Percentiles rank a stretch among this genome's conserved stretches.
Conservation (phyloP, 164 flowering plant species). For the Cinnamomum chago region DNA sequence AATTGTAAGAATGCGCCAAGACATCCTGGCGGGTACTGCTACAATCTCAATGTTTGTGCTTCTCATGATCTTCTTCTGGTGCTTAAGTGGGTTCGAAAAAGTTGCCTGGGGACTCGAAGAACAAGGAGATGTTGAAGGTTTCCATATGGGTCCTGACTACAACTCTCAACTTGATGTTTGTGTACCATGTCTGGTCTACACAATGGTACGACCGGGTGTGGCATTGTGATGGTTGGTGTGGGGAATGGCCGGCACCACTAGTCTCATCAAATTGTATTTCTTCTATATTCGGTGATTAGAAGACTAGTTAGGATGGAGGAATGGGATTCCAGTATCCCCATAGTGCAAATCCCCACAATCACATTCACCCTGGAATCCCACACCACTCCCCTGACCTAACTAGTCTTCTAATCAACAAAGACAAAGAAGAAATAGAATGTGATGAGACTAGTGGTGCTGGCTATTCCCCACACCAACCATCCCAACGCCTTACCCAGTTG, state of each 20-base stretch:
- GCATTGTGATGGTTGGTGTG: slow-evolving; percentile 6
- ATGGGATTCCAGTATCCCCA: too few relatives aligned
- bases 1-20: not conserved
- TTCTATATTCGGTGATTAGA: not conserved
- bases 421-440: not conserved
- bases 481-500: not conserved
- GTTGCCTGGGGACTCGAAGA: not conserved
- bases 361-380: too few relatives aligned
- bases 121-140: not conserved
- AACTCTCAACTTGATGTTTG: not conserved
- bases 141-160: slow-evolving; percentile 4
- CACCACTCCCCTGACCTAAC: not conserved
- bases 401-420: too few relatives aligned
- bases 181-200: not conserved
- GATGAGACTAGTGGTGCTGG: not conserved
- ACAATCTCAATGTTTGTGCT: slow-evolving; percentile 2
- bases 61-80: slow-evolving; percentile 3
- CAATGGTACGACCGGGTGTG: not conserved
- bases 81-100: not conserved
- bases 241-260: not conserved
- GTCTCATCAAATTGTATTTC: not conserved
- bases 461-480: slow-evolving; percentile 9
- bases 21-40: not conserved
- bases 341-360: too few relatives aligned
- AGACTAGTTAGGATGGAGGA: not conserved